Base-by-base conservation (phyloP, 495 filamentous ascomycete genomes). In the Amniculicola lignicola region DNA sequence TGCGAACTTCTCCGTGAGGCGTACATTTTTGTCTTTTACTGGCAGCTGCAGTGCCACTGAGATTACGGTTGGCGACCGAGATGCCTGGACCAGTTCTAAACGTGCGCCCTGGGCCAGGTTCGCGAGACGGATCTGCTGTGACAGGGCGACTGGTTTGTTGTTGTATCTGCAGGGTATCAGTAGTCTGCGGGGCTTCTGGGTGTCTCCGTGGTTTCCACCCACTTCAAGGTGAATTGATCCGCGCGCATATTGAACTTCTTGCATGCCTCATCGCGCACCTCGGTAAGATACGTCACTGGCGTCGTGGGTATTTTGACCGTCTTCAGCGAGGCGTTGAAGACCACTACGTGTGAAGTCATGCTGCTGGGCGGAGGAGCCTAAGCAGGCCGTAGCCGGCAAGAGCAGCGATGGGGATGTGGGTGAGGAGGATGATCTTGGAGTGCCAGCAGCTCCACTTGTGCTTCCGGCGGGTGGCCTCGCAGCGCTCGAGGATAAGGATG, bases 261-360 rank as follows among this genome's bases (percentile, higher is more conserved):
- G 65, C 92, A 97, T 36, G 91, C 91, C 69, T 97, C 88, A 48
- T 87, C 77, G 21, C 94, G 72, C 1, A 98, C 76, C 69, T 96
- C 91, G 23, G 84, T 84, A 49, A 98, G 71, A 53, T 86, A 81
- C 55, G 82, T 95, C 23, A 77, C 78, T 4, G 94, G 90, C 0
- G 78, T 84, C 27, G 91, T 89, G 69, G 93, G 94, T 68, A 98
- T 74, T n/a, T 79, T 85, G 29, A 79, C 78, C 61, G 86, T 79
- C 55, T 83, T 80, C 55, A 87, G 80, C 54, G 86, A 81, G 29
- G 84, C 78, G 66, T 92, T 87, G 39, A 95, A 79, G 31, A 98
- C 88, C 57, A 92, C 84, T 52, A 98, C 87, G 68, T 93, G 87
- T 28, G 92, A 86, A 54, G 88, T 84, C 89, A 96, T 95, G 59